These are phyloP conservation scores for Madurella fahalii DNA, from an alignment of 2,329 filamentous ascomycete genomes.

Conservation along the genomic window DNA sequence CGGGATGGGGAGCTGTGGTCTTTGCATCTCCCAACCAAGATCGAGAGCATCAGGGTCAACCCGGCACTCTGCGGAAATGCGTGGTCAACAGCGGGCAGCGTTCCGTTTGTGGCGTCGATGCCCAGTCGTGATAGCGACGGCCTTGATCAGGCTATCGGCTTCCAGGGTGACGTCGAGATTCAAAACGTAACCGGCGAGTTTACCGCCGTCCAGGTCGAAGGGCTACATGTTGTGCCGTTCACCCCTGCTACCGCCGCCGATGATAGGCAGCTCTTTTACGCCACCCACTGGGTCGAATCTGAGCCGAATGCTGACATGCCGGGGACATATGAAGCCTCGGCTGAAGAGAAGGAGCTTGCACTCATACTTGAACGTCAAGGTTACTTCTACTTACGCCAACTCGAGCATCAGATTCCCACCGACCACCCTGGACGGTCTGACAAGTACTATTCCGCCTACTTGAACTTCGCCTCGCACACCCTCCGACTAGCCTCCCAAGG, in stretches of 20 bases:
- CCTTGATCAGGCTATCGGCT: neutral
- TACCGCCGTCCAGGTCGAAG: conserved; percentile 22
- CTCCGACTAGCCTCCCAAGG: no score
- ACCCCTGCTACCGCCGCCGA: conserved; percentile 17
- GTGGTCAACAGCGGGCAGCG: no score
- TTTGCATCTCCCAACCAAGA: conserved; percentile 1
- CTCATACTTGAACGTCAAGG: neutral
- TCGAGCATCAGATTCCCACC: neutral
- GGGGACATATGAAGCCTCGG: neutral
- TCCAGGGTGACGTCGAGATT: neutral
- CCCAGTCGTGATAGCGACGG: neutral
- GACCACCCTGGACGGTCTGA: conserved; percentile 4
- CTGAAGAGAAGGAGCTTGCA: neutral
- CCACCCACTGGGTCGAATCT: conserved; percentile 4
- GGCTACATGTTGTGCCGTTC: conserved; percentile 20
- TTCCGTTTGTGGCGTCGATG: neutral
- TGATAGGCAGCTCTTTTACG: conserved; percentile 21
- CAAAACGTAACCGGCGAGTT: neutral
- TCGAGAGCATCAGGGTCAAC: conserved; percentile 7
- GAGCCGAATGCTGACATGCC: neutral
- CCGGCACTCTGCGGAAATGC: neutral
- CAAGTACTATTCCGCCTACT: no score
- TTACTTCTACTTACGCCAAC: conserved; percentile 5
- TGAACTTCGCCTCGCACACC: no score
- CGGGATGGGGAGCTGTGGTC: neutral